Evolutionary conservation across 176 grass and related monocot species (phyloP), one percentile per base, ranked within the genome.

Genomic region (Poa annua): DNA sequence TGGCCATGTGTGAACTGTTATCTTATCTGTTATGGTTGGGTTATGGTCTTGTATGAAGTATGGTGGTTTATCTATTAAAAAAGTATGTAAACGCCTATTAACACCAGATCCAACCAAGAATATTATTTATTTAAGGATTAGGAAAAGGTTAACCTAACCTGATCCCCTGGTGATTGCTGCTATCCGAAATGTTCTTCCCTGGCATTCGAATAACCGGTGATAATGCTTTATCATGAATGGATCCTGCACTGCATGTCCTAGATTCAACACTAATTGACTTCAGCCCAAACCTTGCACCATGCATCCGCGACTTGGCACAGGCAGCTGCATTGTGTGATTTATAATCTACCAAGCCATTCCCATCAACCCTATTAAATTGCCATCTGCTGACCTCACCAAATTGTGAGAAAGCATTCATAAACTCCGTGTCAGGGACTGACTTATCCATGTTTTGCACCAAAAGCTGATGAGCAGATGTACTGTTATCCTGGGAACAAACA

Each of bases 361-460:
- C 69, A 59, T 83, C 86, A 80, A 67, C 49, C 60, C 76, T 83
- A 85, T 93, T 85, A 61, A 93, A 88, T 63, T 93, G 82, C 69
- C 88, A 90, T 39, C 88, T 87, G 59, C 84, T 73, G 25, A 93
- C 54, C 82, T 88, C 88, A 55, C 91, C 91, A 77, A 88, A 93
- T 88, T 64, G 86, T 26, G 91, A 81, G 80, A 93, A 93, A 76
- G 91, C 88, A 84, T 90, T 93, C 55, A 90, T 86, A 74, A 93
- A 86, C 53, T 93, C 91, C 8, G 57, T 52, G 20, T 93, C 88
- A 71, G 88, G 83, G 48, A 93, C 75, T 51, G 83, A 83, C 34
- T 35, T 87, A 77, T 93, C 91, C 70, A 93, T 60, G 71, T 93
- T 89, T 73, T 78, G 86, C 72, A 93, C 85, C 62, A 93, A 86